Conservation (phyloP, 2,329 filamentous ascomycete species). For the Cadophora malorum region DNA sequence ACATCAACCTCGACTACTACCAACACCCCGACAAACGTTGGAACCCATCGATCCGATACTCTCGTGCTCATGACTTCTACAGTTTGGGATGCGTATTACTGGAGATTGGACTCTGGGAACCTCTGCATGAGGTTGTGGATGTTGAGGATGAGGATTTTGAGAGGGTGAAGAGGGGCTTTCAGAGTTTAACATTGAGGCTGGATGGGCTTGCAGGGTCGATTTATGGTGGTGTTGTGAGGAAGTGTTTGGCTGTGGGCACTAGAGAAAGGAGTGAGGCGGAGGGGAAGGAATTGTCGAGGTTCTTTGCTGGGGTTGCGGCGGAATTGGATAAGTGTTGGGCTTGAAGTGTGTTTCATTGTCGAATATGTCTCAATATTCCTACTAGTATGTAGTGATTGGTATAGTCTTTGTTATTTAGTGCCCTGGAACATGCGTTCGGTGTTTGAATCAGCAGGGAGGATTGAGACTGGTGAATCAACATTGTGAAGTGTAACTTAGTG, state of each 20-base stretch:
- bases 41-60: conserved; percentile 42
- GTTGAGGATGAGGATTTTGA: conserved; percentile 37
- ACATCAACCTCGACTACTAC: conserved; percentile 40
- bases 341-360: not conserved
- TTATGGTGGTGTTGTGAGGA: conserved; percentile 38
- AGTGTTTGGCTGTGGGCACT: conserved; percentile 35
- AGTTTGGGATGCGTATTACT: conserved; percentile 57
- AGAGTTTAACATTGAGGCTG: conserved; percentile 35
- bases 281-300: conserved; percentile 32
- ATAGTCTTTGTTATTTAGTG: no score
- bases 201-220: conserved; percentile 40
- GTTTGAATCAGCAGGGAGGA: no score
- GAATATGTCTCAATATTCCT: no score
- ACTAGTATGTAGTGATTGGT: no score
- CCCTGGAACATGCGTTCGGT: no score
- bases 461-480: no score
- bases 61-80: conserved; percentile 51
- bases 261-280: conserved; percentile 35
- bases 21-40: conserved; percentile 40
- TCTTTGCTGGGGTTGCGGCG: conserved; percentile 35
- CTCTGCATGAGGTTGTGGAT: conserved; percentile 44
- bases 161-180: conserved; percentile 35
- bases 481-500: no score
- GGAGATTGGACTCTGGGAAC: conserved; percentile 58
- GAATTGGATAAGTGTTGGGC: conserved; percentile 36